Base-by-base conservation (phyloP, 2,329 filamentous ascomycete species). In the Cucurbitaria berberidis region DNA sequence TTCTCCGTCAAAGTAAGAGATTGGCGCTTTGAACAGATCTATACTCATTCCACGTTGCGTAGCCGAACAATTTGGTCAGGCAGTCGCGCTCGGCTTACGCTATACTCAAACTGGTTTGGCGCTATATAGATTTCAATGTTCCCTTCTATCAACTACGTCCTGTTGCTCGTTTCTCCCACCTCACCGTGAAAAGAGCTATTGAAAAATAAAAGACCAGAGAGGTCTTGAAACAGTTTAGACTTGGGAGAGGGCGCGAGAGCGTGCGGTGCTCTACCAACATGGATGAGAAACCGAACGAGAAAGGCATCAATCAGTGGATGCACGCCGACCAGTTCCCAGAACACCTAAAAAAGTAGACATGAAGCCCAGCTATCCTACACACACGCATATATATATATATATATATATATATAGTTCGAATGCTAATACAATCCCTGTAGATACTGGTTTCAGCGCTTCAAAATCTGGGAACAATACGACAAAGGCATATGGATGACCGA, bases 401-500 rank as follows among this genome's bases (percentile, higher is more conserved):
- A 39, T 4, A 16, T 35, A 48, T 16, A 45, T 18, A 36, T 27
- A 24, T 22, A 5, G 29, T 13, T n/a, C 9, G 13, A 8, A 5
- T 41, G 18, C 48, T 40, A 53, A 61, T 26, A 35, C 22, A 29
- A 48, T 5, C n/a, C n/a, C n/a, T n/a, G 27, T 41, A 96, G 92
- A 73, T 99, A 99, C 76, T 99, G 91, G 85, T 82, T 88, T 15
- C 93, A 98, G 69, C 86, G 95, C 54, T 88, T 95, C 74, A 88
- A 87, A 46, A 90, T 99, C 61, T 99, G 96, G 77, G 88, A 88
- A 15, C 84, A 83, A 64, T 99, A 97, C 72, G 89, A 97, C 72
- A 84, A 93, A 53, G 93, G 92, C 49, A 84, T 99, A 62, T 89
- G 87, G 80, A 86, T 99, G 82, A 99, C 96, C 0, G 88, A 96